phyloP scores from a whole-genome alignment of 129 eudicot genomes.

The Daucus carota region DH1_v3.0 NC_030384.2:21890001-21890500 shows the following conservation, averaged over 20 bases:
- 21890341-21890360: background rate
- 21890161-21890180: background rate
- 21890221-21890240: background rate
- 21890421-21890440: constrained; percentile 15
- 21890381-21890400: constrained; percentile 12
- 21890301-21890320: background rate
- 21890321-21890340: background rate
- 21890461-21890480: constrained; percentile 26
- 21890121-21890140: background rate
- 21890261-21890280: background rate
- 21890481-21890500: constrained; percentile 25
- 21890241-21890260: background rate
- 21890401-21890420: constrained; percentile 25
- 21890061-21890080: too few species aligned
- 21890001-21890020: too few species aligned
- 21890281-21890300: background rate
- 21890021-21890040: too few species aligned
- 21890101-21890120: background rate
- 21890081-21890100: too few species aligned
- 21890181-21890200: background rate
- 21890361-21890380: background rate
- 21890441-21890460: constrained; percentile 15
- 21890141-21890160: background rate
- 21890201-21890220: constrained; percentile 7
- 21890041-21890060: too few species aligned